Evolutionary conservation across 2,329 filamentous ascomycete species (phyloP).

Genomic region (Phialemoniopsis sp.): DNA sequence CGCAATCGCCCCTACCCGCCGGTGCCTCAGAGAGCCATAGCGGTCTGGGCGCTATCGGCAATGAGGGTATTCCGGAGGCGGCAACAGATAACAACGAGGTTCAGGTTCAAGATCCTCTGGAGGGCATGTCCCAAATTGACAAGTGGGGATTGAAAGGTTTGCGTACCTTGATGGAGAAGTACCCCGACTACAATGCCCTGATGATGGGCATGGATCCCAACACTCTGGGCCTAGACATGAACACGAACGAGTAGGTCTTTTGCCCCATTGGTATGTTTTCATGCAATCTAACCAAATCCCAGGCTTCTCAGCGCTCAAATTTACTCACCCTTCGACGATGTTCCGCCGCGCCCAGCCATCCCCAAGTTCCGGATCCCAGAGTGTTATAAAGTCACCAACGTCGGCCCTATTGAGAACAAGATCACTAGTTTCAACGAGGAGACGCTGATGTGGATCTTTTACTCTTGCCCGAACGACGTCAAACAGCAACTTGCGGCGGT

Average conservation of each 20-base stretch:
- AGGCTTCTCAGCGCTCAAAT: constrained; percentile 55
- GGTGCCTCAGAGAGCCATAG: constrained; percentile 29
- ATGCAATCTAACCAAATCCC: neutral
- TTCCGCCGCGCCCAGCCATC: constrained; percentile 53
- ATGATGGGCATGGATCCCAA: constrained; percentile 56
- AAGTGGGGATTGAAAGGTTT: constrained; percentile 64
- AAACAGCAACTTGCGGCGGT: constrained; percentile 61
- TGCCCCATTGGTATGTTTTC: neutral
- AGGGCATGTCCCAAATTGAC: constrained; percentile 58
- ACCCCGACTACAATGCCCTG: constrained; percentile 58
- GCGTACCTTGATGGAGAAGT: constrained; percentile 59
- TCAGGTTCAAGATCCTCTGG: constrained; percentile 52
- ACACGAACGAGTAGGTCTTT: constrained; percentile 49
- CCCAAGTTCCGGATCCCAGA: constrained; percentile 57
- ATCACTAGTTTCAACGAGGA: constrained; percentile 65
- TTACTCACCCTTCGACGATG: constrained; percentile 58
- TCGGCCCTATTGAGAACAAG: constrained; percentile 61
- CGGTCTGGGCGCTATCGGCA: constrained; percentile 42
- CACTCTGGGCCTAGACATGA: constrained; percentile 53
- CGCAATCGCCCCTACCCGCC: constrained; percentile 29
- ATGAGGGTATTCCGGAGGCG: constrained; percentile 32
- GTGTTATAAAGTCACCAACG: constrained; percentile 64
- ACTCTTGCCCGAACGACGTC: constrained; percentile 58
- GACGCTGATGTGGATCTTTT: constrained; percentile 67
- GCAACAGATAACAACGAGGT: constrained; percentile 35